Evolutionary conservation across 257 asterid genomes (phyloP), one percentile per base, ranked within the genome.

Genomic region (Nyctanthes arbortristis): DNA sequence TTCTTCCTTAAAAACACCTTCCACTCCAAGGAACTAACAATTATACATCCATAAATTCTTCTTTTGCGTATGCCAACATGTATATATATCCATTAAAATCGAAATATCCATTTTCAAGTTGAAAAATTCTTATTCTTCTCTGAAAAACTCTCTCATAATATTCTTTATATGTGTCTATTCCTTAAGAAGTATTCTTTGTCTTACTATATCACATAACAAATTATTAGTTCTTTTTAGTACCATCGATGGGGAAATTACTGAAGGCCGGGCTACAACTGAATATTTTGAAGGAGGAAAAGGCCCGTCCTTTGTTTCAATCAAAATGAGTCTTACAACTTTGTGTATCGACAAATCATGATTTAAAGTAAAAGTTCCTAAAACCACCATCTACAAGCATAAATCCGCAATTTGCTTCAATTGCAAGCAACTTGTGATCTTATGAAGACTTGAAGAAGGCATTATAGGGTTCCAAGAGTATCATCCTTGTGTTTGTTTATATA

Each of bases 351-450:
- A 7, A 24, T 52, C 52, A 71, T 58, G 66, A 66, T 32, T 39
- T 75, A 80, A 85, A 83, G 87, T 27, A 55, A 72, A 86, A 85
- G 77, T 72, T 78, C 83, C 71, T 57, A 63, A 43, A 52, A 55
- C 73, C 74, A 81, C 55, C 65, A 69, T 62, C 71, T 54, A 22
- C 14, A 43, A 85, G 89, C 85, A 88, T 81, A 80, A 75, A 77
- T 80, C 78, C 85, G 52, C 70, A 37, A 4, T 18, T 79, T 75
- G 87, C 95, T 89, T 89, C 88, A 81, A 59, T 63, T 52, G 61
- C 61, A 91, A 91, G 96, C 92, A 81, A 73, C 66, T 22, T 39
- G 69, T 45, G 76, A 77, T 78, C 80, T 73, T 78, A 73, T 2
- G 16, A 52, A 22, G 13, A 22, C 59, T 14, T 35, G 11, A 4